Evolutionary conservation across 306 rosid genomes (phyloP).

Genomic region (Hylodesmum podocarpum): DNA sequence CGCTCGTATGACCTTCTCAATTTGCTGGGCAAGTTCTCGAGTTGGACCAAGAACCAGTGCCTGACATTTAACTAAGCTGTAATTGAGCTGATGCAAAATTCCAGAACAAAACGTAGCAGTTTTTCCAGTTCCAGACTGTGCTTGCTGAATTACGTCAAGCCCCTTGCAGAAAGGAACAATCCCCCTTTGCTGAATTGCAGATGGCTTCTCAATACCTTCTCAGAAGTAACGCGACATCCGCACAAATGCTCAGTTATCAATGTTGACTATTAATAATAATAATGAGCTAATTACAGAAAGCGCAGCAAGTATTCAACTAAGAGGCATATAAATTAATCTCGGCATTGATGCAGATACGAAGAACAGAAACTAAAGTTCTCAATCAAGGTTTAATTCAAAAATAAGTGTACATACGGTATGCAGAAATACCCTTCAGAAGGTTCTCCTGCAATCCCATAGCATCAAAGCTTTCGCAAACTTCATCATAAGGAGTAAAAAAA

Average conservation of each 20-base stretch:
- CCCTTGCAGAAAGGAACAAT: constrained; percentile 82
- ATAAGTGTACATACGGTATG: constrained; percentile 52
- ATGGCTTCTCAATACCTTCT: constrained; percentile 77
- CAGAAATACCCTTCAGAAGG: constrained; percentile 73
- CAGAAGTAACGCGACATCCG: constrained; percentile 14
- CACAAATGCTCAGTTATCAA: neutral
- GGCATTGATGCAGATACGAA: neutral
- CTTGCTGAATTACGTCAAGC: constrained; percentile 32
- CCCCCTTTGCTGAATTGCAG: constrained; percentile 84
- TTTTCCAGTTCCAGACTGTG: constrained; percentile 82
- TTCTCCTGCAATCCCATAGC: constrained; percentile 58
- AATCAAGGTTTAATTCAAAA: neutral
- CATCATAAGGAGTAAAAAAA: constrained; percentile 67
- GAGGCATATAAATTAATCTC: neutral
- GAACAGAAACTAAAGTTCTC: neutral
- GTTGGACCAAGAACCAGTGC: constrained; percentile 82
- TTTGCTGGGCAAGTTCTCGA: constrained; percentile 78
- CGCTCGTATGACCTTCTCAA: constrained; percentile 80
- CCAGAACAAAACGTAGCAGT: constrained; percentile 84
- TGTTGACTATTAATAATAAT: neutral
- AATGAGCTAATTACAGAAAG: neutral
- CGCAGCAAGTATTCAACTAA: neutral
- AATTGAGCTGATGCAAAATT: constrained; percentile 73
- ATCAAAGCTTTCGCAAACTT: constrained; percentile 54
- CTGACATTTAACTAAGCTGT: constrained; percentile 66